Conservation (phyloP, 768 basidiomycete species). For the Auriscalpium orientale region DNA sequence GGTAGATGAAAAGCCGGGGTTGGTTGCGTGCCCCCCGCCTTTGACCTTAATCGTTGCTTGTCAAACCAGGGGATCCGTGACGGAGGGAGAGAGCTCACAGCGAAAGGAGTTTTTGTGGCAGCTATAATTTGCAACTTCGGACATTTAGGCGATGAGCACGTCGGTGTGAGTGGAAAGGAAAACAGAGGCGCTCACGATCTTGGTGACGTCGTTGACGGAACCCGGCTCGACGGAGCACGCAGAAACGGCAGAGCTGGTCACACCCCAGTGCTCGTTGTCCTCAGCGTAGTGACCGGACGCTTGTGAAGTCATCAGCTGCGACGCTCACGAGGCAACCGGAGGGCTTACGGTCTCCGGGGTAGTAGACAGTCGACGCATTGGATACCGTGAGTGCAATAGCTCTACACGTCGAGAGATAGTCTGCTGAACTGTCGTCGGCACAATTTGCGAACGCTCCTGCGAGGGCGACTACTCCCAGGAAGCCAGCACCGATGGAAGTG, state of each 20-base stretch:
- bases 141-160: conserved; percentile 6
- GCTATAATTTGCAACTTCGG: conserved; percentile 4
- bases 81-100: not conserved
- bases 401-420: too few relatives aligned
- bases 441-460: too few relatives aligned
- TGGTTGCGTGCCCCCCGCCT: conserved; percentile 20
- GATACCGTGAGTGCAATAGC: too few relatives aligned
- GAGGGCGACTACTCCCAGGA: too few relatives aligned
- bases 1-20: conserved; percentile 20
- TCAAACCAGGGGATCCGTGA: not conserved
- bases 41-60: conserved; percentile 7
- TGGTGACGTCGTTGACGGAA: conserved; percentile 10
- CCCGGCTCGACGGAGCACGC: conserved; percentile 18
- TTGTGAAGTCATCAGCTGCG: not conserved
- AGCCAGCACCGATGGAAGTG: too few relatives aligned
- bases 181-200: conserved; percentile 5
- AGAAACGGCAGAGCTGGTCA: conserved; percentile 5
- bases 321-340: too few relatives aligned
- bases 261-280: conserved; percentile 8
- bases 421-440: too few relatives aligned
- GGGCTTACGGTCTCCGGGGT: too few relatives aligned
- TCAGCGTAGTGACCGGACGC: conserved; percentile 1
- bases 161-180: not conserved
- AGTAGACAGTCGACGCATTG: too few relatives aligned
- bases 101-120: conserved; percentile 7